These are phyloP conservation scores for Basidiobolus heterosporus DNA, from an alignment of 371 early-diverging fungal genomes.

Conservation along the genomic window DNA sequence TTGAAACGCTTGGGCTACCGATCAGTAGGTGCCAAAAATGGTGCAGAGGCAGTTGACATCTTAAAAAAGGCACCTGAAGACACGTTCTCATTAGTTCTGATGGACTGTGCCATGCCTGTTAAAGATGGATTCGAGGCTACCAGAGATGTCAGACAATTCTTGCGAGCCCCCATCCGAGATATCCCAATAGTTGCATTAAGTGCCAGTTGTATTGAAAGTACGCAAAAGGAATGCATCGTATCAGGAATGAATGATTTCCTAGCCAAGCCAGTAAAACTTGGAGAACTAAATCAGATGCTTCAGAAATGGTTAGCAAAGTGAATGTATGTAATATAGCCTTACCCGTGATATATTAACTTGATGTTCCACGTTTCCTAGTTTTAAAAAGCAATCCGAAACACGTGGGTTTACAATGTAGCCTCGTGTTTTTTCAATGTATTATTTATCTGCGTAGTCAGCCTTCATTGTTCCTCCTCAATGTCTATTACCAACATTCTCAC, in stretches of 20 bases:
- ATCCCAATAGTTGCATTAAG: constrained; percentile 17
- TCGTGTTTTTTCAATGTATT: too few species aligned
- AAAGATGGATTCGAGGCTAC: constrained; percentile 23
- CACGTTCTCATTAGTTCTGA: constrained; percentile 13
- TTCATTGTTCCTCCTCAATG: too few species aligned
- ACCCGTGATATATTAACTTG: too few species aligned
- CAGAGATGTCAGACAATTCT: constrained; percentile 7
- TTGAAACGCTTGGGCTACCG: constrained; percentile 15
- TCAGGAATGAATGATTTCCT: constrained; percentile 23
- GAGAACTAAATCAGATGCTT: constrained; percentile 11
- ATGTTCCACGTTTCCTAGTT: too few species aligned
- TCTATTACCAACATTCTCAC: too few species aligned
- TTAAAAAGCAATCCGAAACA: too few species aligned
- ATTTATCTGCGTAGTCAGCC: too few species aligned
- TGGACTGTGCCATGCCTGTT: constrained; percentile 33
- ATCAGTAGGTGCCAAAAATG: constrained; percentile 19
- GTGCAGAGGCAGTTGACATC: constrained; percentile 19
- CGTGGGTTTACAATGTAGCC: too few species aligned
- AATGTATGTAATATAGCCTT: too few species aligned
- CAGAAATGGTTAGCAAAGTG: constrained; percentile 3
- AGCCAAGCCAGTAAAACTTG: constrained; percentile 17
- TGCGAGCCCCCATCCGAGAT: too few species aligned
- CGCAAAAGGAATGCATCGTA: constrained; percentile 15
- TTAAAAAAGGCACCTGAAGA: not conserved
- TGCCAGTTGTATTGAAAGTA: constrained; percentile 19